Evolutionary conservation across 1,139 yeast genomes (phyloP).

Genomic region (Kodamaea anthophila): DNA sequence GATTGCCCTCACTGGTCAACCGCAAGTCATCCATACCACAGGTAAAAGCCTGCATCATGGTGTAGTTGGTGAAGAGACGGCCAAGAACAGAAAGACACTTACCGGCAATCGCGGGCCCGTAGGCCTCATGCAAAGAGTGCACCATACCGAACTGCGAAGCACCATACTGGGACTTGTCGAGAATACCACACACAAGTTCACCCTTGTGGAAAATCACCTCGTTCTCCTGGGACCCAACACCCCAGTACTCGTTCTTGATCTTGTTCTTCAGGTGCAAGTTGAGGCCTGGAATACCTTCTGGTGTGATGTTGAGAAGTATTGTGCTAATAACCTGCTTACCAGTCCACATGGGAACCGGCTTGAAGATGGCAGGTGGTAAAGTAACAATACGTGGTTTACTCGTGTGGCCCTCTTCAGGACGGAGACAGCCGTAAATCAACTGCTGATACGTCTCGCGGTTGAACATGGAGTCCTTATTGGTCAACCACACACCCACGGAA

Average conservation of each 20-base stretch:
- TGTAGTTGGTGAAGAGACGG: slow-evolving; percentile 88
- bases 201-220: slow-evolving; percentile 83
- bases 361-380: slow-evolving; percentile 81
- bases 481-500: slow-evolving; percentile 98
- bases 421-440: slow-evolving; percentile 83
- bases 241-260: slow-evolving; percentile 94
- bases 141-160: slow-evolving; percentile 96
- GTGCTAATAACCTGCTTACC: slow-evolving; percentile 96
- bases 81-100: slow-evolving; percentile 86
- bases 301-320: slow-evolving; percentile 80
- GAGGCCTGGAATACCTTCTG: slow-evolving; percentile 83
- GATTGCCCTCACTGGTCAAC: slow-evolving; percentile 84
- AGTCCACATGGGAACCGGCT: slow-evolving; percentile 94
- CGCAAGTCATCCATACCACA: slow-evolving; percentile 99
- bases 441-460: slow-evolving; percentile 91
- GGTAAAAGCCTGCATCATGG: slow-evolving; percentile 87
- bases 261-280: slow-evolving; percentile 80
- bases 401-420: slow-evolving; percentile 98
- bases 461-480: slow-evolving; percentile 86
- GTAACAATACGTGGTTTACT: slow-evolving; percentile 66
- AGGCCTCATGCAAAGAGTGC: slow-evolving; percentile 92
- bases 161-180: slow-evolving; percentile 98
- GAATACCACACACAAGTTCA: slow-evolving; percentile 81
- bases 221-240: slow-evolving; percentile 74
- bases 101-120: slow-evolving; percentile 89